Evolutionary conservation across 202 grass and related monocot species (phyloP), one percentile per base, ranked within the genome.

Genomic region (Miscanthus sacchariflorus): DNA sequence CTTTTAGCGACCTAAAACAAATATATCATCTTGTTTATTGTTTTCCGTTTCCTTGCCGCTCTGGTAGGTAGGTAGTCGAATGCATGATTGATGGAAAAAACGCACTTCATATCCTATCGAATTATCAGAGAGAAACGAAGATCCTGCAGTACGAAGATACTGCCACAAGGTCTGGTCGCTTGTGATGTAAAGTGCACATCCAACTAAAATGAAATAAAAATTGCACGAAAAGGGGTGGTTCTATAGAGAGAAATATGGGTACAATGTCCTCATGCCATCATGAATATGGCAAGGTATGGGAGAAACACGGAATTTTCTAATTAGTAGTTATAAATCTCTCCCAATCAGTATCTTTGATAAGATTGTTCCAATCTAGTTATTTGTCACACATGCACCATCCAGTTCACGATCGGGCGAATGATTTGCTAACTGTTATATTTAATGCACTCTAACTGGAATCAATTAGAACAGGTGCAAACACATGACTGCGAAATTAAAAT

Each of bases 341-440:
- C 71, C 21, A 21, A 59, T 18, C 14, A 10, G 19, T 77, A 90
- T 90, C 79, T 83, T 69, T 77, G 70, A 86, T 73, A 76, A 86
- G 70, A 90, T 77, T 86, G 78, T 71, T 82, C 39, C 78, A 64
- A 65, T 73, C 30, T 63, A 74, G 2, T 49, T 65, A 18, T 27
- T 81, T 67, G 77, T 66, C 85, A 74, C 48, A 40, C 64, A 23
- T 36, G 15, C 9, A 54, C 8, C 74, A 58, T 78, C 45, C 12
- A 61, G 61, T 70, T 84, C 45, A 81, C 74, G 35, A 56, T 39
- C 50, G 17, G 7, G 49, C 10, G 11, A 78, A 70, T 64, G 25
- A 72, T 56, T 61, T 49, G 19, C 13, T 85, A 50, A 50, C 48
- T 50, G 48, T 50, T 50, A 50, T 50, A 50, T 50, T 50, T 15